Evolutionary conservation across 1,284 basidiomycete genomes (phyloP), one percentile per base, ranked within the genome.

Genomic region (Hortiboletus rubellus): DNA sequence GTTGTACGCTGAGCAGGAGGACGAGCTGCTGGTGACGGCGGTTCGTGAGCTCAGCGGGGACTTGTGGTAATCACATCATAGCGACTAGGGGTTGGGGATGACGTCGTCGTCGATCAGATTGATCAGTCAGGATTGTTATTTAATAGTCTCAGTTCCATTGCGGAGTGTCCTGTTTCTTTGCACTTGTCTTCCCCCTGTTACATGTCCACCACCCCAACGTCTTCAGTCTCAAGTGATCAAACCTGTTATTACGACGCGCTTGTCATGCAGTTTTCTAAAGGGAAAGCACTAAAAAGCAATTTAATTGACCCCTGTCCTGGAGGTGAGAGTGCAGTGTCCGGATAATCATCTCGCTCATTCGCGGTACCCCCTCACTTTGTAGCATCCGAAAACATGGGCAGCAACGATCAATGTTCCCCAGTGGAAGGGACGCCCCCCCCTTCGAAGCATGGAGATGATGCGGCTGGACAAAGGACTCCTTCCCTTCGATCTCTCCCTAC

Each of bases 1-100:
- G 0, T 57, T 96, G 49, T 96, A 95, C 65, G 72, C 73, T 5
- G 81, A 87, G 60, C 71, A 75, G 42, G 75, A 79, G 38, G 82
- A 85, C 45, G 72, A 85, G 6, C 67, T 91, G 36, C 40, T 74
- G 41, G 55, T 50, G 40, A 61, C 57, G n/a, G 58, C 33, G 1
- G 57, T 59, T 17, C 71, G 69, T 30, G 72, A 74, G 46, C 60
- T 71, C 12, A 22, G 47, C 4, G 69, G 50, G 36, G 57, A 68
- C 31, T 44, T 73, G 54, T 63, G 55, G 60, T 69, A 62, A 55
- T 17, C 34, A 27, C 27, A 6, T 15, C 41, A 22, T 22, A 41
- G 34, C 18, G 43, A 34, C 51, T 58, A 61, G 62, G 64, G 62
- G 66, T 33, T 47, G 44, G 41, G 41, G 3, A 66, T 66, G 65